phyloP scores from a whole-genome alignment of 192 early-diverging fungal genomes.

The Dimargaris verticillata region DNA sequence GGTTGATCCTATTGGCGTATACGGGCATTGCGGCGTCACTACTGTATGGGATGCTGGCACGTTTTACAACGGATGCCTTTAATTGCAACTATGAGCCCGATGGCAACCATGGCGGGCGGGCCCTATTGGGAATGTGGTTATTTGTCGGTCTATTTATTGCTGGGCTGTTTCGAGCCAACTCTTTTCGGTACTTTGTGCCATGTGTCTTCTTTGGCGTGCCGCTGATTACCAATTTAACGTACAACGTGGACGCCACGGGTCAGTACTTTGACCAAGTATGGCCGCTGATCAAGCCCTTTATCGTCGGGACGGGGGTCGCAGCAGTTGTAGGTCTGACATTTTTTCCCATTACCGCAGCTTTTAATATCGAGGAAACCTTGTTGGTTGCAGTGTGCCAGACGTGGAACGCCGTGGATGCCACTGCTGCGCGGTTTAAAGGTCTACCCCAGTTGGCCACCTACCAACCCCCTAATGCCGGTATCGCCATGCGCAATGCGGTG shows the following conservation, averaged over 20 bases:
- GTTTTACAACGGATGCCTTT: too few relatives aligned
- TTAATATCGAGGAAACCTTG: not conserved
- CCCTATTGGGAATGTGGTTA: not conserved
- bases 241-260: not conserved
- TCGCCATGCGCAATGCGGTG: too few relatives aligned
- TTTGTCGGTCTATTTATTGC: not conserved
- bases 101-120: slow-evolving; percentile 6
- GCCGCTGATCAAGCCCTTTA: not conserved
- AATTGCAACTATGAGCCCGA: too few relatives aligned
- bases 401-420: not conserved
- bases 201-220: slow-evolving; percentile 5
- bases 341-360: slow-evolving; percentile 2
- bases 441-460: too few relatives aligned
- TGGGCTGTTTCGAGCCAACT: not conserved
- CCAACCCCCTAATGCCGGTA: not conserved
- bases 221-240: not conserved
- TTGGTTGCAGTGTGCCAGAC: not conserved
- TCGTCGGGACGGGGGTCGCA: slow-evolving; percentile 1
- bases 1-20: too few relatives aligned
- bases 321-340: not conserved
- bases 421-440: not conserved
- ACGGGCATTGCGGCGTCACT: too few relatives aligned
- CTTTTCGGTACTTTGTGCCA: slow-evolving; percentile 1
- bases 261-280: not conserved
- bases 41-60: too few relatives aligned